phyloP scores from a whole-genome alignment of 306 rosid species.

The Fagus sylvatica region DNA sequence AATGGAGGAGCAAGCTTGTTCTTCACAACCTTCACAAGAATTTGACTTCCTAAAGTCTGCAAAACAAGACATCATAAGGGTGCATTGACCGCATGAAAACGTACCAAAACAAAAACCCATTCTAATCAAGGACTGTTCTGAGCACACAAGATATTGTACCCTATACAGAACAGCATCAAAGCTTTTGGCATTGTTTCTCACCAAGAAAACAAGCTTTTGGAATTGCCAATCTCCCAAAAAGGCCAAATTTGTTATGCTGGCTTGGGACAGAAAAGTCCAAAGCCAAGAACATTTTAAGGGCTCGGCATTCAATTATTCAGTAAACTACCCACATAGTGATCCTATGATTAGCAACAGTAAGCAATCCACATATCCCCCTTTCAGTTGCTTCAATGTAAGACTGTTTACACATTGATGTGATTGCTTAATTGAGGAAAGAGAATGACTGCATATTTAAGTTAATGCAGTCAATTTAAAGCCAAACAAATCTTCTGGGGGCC shows the following conservation, averaged over 20 bases:
- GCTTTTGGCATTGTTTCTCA: not conserved
- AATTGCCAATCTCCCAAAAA: not conserved
- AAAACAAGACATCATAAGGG: constrained; percentile 20
- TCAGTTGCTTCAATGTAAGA: not conserved
- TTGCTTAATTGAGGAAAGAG: not conserved
- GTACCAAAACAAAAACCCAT: constrained; percentile 9
- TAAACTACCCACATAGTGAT: not conserved
- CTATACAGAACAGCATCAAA: not conserved
- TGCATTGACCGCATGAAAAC: constrained; percentile 1
- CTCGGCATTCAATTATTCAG: not conserved
- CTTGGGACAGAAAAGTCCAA: not conserved
- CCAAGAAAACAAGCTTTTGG: not conserved
- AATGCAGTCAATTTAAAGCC: not conserved
- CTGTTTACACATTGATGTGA: not conserved
- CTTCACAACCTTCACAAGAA: constrained; percentile 88
- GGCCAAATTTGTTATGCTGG: not conserved
- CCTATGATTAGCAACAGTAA: not conserved
- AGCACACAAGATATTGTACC: not conserved
- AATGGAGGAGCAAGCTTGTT: constrained; percentile 97
- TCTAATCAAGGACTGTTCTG: not conserved
- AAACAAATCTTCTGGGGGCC: not conserved
- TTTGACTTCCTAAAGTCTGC: constrained; percentile 76
- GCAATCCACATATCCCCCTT: not conserved
- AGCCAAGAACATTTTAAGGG: not conserved
- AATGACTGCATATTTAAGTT: too few relatives aligned